Conservation (phyloP, 202 grass and related monocot species). For the Dendrocalamus latiflorus region DNA sequence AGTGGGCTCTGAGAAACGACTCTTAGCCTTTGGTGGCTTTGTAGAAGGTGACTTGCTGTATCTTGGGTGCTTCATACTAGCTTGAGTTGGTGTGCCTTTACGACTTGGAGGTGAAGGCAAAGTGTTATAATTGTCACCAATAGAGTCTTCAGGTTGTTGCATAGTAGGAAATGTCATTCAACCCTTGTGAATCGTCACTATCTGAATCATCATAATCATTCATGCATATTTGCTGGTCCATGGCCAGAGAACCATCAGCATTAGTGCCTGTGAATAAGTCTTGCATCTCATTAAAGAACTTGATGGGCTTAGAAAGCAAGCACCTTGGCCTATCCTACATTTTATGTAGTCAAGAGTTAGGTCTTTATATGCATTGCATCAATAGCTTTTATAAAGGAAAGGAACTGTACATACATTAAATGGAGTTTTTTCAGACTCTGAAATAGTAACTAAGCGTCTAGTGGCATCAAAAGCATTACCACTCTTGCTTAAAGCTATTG, state of each 20-base stretch:
- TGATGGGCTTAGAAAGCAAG: not conserved
- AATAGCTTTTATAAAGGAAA: too few species aligned
- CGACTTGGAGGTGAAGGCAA: not conserved
- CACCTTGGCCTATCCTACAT: not conserved
- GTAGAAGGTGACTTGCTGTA: not conserved
- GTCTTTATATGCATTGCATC: not conserved
- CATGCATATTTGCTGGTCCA: not conserved
- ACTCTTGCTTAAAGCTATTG: not conserved
- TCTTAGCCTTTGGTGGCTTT: not conserved
- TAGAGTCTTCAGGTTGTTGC: not conserved
- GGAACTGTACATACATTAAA: not conserved
- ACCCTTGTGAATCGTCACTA: not conserved
- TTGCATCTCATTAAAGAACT: not conserved
- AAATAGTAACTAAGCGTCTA: not conserved
- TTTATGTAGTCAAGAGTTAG: not conserved
- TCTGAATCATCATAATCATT: not conserved
- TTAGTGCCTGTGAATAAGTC: not conserved
- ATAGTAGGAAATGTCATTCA: not conserved
- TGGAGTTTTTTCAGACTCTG: not conserved
- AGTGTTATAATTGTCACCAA: not conserved
- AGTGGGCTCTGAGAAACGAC: not conserved
- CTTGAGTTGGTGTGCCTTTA: not conserved
- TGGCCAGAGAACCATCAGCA: not conserved
- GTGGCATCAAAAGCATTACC: not conserved
- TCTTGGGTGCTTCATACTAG: not conserved